Conservation (phyloP, 1,284 basidiomycete genomes). For the Polyporus tsugae region DNA sequence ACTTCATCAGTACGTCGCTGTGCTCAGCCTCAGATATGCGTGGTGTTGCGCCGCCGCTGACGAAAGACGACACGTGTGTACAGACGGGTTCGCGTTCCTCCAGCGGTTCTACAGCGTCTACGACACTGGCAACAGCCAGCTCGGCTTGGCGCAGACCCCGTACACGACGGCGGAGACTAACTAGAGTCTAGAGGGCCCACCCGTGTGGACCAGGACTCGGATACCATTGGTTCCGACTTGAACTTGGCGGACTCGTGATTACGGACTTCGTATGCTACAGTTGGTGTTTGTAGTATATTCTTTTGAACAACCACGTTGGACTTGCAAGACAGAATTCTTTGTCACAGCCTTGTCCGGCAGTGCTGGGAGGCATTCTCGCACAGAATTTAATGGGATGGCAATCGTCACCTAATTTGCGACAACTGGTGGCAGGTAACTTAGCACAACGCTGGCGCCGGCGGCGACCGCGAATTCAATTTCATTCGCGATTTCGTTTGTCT, state of each 20-base stretch:
- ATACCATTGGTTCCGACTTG: not conserved
- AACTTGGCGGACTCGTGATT: not conserved
- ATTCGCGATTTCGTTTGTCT: too few relatives aligned
- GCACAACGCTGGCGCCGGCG: too few relatives aligned
- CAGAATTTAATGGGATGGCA: too few relatives aligned
- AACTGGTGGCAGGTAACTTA: too few relatives aligned
- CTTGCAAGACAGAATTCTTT: not conserved
- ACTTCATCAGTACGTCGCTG: slow-evolving; percentile 48
- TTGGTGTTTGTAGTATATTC: not conserved
- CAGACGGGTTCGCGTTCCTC: slow-evolving; percentile 47
- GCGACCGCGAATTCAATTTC: too few relatives aligned
- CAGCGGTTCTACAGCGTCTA: slow-evolving; percentile 75
- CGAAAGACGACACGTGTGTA: not conserved
- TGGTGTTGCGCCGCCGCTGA: not conserved
- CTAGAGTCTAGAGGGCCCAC: slow-evolving; percentile 29
- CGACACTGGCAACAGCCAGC: slow-evolving; percentile 59
- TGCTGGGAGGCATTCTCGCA: too few relatives aligned
- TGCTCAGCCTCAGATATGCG: not conserved
- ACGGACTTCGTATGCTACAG: not conserved
- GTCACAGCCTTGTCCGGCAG: too few relatives aligned
- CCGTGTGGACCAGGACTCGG: not conserved
- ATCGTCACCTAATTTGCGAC: too few relatives aligned
- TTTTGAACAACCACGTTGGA: not conserved
- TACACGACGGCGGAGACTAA: slow-evolving; percentile 53
- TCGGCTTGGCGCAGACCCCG: slow-evolving; percentile 56